A percentile compares a stretch with the other conserved stretches of the same genome.
These are phyloP conservation scores for Lipomyces yamadae DNA, from an alignment of 805 yeast species.

Conservation along the genomic window DNA sequence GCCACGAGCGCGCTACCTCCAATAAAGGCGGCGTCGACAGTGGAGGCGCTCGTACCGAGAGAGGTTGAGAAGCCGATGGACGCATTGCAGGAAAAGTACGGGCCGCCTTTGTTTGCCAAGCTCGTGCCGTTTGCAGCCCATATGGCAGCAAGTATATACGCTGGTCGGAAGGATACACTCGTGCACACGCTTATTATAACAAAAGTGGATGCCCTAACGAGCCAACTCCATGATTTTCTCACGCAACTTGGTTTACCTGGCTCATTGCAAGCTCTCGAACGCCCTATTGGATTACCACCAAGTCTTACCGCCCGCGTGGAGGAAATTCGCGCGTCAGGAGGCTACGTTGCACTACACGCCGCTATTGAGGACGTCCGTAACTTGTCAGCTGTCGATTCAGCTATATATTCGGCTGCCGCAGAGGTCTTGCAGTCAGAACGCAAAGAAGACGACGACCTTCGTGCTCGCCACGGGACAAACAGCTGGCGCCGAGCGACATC, in stretches of 20 bases:
- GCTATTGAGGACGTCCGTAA: constrained; percentile 54
- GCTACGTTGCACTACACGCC: constrained; percentile 51
- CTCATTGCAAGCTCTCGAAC: constrained; percentile 62
- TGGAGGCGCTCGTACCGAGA: constrained; percentile 52
- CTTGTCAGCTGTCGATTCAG: constrained; percentile 44
- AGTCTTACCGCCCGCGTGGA: constrained; percentile 61
- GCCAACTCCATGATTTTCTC: constrained; percentile 34
- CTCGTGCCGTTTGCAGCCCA: constrained; percentile 70
- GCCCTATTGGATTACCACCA: constrained; percentile 61
- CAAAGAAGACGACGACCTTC: constrained; percentile 59
- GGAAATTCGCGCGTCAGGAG: constrained; percentile 60
- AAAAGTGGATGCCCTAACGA: constrained; percentile 41
- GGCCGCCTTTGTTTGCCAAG: constrained; percentile 55
- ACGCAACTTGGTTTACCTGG: constrained; percentile 54
- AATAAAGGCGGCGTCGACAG: constrained; percentile 60
- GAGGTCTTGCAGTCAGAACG: constrained; percentile 57
- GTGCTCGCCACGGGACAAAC: constrained; percentile 57
- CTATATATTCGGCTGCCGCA: constrained; percentile 35
- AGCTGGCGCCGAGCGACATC: constrained; percentile 62
- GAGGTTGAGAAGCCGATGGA: constrained; percentile 47
- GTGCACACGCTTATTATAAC: constrained; percentile 52
- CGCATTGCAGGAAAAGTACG: constrained; percentile 35
- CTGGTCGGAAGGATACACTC: constrained; percentile 65
- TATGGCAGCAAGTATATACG: constrained; percentile 68
- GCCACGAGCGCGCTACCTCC: constrained; percentile 47